phyloP scores from a whole-genome alignment of 176 grass and related monocot genomes.

The Bonia amplexicaulis region DNA sequence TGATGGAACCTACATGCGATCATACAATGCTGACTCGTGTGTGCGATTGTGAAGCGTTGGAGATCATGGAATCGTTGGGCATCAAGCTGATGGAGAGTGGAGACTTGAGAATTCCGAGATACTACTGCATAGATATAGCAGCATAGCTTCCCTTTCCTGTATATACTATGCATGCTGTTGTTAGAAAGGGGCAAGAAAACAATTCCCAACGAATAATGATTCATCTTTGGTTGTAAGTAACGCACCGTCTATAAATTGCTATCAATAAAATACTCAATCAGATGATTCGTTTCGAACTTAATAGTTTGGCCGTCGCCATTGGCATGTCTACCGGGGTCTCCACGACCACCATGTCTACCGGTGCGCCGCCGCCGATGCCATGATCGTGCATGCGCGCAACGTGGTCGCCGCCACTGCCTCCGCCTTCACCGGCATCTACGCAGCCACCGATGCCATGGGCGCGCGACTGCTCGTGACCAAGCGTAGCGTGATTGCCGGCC shows the following conservation, averaged over 20 bases:
- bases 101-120: conserved; percentile 21
- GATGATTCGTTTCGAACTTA: too few relatives aligned
- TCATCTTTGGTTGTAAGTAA: background rate
- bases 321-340: conserved; percentile 30
- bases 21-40: background rate
- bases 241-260: background rate
- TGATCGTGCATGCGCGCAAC: too few relatives aligned
- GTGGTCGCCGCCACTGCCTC: too few relatives aligned
- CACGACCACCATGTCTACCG: conserved; percentile 28
- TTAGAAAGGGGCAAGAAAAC: background rate
- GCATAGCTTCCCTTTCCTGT: background rate
- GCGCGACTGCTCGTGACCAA: too few relatives aligned
- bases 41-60: conserved; percentile 54
- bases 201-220: background rate
- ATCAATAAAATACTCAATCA: background rate
- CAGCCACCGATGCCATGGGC: too few relatives aligned
- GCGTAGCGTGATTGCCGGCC: too few relatives aligned
- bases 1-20: background rate
- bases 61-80: conserved; percentile 74
- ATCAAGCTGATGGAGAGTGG: conserved; percentile 75
- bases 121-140: background rate
- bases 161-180: background rate
- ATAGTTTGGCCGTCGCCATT: too few relatives aligned
- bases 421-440: too few relatives aligned
- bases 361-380: too few relatives aligned